Evolutionary conservation across 2,329 filamentous ascomycete species (phyloP), one percentile per base, ranked within the genome.

Genomic region (Colletotrichum siamense): DNA sequence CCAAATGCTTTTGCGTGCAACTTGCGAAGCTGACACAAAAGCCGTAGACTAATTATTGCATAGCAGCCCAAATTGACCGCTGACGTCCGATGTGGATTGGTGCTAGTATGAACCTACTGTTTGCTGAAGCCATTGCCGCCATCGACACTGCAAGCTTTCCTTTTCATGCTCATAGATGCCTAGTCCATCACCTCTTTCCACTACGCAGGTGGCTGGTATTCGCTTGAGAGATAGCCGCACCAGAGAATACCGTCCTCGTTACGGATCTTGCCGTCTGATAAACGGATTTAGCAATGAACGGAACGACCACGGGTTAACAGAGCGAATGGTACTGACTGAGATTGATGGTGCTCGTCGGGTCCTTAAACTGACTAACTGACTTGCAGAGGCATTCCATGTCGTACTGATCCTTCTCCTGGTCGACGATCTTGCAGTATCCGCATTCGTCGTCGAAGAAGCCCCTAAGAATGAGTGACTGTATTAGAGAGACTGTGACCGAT

Each of bases 1-100:
- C 9, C 9, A 12, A n/a, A 6, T 9, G 18, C 5, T n/a, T 12
- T n/a, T 12, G 7, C 18, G 0, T n/a, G 39, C 12, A 6, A 2
- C n/a, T 22, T 22, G 44, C 3, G 16, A 52, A 52, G 44, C 44
- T 8, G n/a, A 13, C 12, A 13, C 44, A 52, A 2, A 13, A 22
- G 12, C n/a, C n/a, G n/a, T 12, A 52, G n/a, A 49, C n/a, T 6
- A 49, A 49, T 10, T 6, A 49, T 13, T 3, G n/a, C n/a, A 4
- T 22, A n/a, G n/a, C 7, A 22, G n/a, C 2, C 18, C 10, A 22
- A 22, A 8, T 49, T 49, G 2, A n/a, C n/a, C n/a, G n/a, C n/a
- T n/a, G n/a, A 22, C 44, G n/a, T 22, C 44, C 10, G 1, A 52
- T 22, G n/a, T 13, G 44, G 0, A 0, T 52, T 52, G n/a, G n/a